phyloP scores from a whole-genome alignment of 164 flowering plant species.

The Vitis rupestris region DNA sequence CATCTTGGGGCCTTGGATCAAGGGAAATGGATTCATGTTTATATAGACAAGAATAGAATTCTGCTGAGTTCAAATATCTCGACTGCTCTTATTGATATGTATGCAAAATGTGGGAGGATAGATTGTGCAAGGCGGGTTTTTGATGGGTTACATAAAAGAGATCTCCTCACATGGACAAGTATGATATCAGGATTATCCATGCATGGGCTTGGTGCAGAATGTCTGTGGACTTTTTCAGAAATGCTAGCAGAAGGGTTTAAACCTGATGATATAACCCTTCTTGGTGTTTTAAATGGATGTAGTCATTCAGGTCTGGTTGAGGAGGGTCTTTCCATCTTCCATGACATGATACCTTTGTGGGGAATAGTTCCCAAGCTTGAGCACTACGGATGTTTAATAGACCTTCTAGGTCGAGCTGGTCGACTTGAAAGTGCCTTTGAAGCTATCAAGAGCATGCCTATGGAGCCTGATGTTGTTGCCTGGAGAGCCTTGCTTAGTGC shows the following conservation, averaged over 20 bases:
- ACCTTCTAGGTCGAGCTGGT: slow-evolving; percentile 12
- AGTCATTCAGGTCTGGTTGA: slow-evolving; percentile 14
- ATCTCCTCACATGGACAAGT: slow-evolving; percentile 4
- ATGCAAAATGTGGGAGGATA: slow-evolving; percentile 11
- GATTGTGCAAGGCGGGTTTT: slow-evolving; percentile 7
- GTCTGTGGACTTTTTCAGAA: slow-evolving; percentile 1
- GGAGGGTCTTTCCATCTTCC: slow-evolving; percentile 7
- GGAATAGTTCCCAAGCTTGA: slow-evolving; percentile 2
- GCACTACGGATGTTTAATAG: slow-evolving; percentile 15
- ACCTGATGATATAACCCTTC: slow-evolving; percentile 12
- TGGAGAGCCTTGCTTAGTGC: slow-evolving; percentile 12
- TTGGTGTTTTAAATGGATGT: slow-evolving; percentile 11
- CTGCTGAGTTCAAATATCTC: not conserved
- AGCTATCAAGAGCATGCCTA: slow-evolving; percentile 7
- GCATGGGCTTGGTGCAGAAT: slow-evolving; percentile 10
- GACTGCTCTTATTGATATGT: slow-evolving; percentile 15
- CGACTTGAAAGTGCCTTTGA: not conserved
- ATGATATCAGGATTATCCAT: slow-evolving; percentile 13
- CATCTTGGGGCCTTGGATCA: slow-evolving; percentile 7
- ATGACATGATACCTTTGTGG: not conserved
- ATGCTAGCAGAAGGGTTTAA: slow-evolving; percentile 4
- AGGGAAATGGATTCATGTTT: slow-evolving; percentile 12
- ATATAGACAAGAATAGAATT: slow-evolving; percentile 6
- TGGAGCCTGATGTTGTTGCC: not conserved
- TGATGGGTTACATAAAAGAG: not conserved